Percentiles rank a stretch among this genome's conserved stretches.
phyloP scores from a whole-genome alignment of 805 yeast species.

The Teunomyces kruisii region DNA sequence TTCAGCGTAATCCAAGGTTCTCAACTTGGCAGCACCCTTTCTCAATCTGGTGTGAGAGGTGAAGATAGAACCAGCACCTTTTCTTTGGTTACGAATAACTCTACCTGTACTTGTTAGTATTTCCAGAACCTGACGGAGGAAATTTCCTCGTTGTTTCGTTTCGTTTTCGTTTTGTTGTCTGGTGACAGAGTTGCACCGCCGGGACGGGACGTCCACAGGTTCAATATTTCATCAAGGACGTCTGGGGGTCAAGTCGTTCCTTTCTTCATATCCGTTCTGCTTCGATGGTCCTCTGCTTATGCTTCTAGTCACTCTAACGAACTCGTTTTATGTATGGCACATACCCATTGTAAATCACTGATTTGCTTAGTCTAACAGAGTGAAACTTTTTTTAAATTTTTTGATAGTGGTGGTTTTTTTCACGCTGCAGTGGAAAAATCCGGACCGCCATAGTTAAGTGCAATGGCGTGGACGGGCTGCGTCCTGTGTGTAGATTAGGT shows the following conservation, averaged over 20 bases:
- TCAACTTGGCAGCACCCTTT: conserved; percentile 99
- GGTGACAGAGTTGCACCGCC: not conserved
- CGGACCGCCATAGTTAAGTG: conserved; percentile 2
- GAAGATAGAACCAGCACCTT: conserved; percentile 99
- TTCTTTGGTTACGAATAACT: conserved; percentile 99
- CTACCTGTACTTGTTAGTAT: conserved; percentile 59
- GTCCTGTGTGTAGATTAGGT: conserved; percentile 1
- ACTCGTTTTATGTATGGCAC: not conserved
- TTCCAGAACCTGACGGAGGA: too few species aligned
- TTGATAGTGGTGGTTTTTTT: conserved; percentile 4
- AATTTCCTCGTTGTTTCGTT: too few species aligned
- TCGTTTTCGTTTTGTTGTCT: not conserved
- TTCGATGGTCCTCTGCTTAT: not conserved
- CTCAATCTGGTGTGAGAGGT: conserved; percentile 99
- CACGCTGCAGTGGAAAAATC: conserved; percentile 1
- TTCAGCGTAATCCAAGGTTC: conserved; percentile 98
- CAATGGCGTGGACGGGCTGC: not conserved
- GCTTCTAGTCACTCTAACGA: not conserved
- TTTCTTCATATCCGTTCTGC: not conserved
- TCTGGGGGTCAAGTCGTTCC: not conserved
- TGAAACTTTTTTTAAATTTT: conserved; percentile 5
- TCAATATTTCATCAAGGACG: too few species aligned
- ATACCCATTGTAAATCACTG: conserved; percentile 4
- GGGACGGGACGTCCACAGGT: too few species aligned
- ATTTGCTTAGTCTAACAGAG: conserved; percentile 4